Conservation (phyloP, 148 eudicot species). For the Talinum fruticosum region DNA sequence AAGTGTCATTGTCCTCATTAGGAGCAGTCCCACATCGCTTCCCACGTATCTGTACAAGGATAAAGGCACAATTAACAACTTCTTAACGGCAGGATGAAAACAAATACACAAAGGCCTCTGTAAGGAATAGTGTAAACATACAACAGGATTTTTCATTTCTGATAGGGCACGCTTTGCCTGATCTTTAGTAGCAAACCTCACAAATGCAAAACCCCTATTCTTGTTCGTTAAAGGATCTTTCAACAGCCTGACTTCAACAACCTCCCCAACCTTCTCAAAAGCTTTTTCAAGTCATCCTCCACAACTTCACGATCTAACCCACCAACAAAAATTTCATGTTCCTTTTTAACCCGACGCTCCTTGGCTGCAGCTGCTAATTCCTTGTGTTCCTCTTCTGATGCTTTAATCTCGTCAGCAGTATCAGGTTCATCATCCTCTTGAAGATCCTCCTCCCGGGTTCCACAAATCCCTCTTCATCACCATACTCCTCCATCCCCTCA, state of each 20-base stretch:
- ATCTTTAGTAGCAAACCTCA: constrained; percentile 75
- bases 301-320: constrained; percentile 70
- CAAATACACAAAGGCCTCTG: background rate
- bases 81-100: background rate
- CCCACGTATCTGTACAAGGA: constrained; percentile 54
- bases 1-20: constrained; percentile 75
- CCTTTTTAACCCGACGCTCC: constrained; percentile 67
- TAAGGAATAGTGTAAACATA: constrained; percentile 28
- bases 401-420: constrained; percentile 34
- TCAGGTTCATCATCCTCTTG: constrained; percentile 45
- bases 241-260: constrained; percentile 61
- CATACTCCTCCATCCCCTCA: constrained; percentile 44
- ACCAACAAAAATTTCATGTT: constrained; percentile 80
- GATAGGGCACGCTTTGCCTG: constrained; percentile 63
- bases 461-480: constrained; percentile 47
- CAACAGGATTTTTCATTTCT: constrained; percentile 83
- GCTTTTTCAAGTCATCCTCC: constrained; percentile 72
- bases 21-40: constrained; percentile 83
- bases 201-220: constrained; percentile 87
- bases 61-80: constrained; percentile 3
- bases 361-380: constrained; percentile 62
- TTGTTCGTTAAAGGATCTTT: constrained; percentile 57
- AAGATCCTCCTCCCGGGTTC: constrained; percentile 53
- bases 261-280: constrained; percentile 69
- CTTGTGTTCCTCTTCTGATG: constrained; percentile 47